These are phyloP conservation scores for Hibiscus mutabilis DNA, from an alignment of 345 rosid species.

Conservation along the genomic window DNA sequence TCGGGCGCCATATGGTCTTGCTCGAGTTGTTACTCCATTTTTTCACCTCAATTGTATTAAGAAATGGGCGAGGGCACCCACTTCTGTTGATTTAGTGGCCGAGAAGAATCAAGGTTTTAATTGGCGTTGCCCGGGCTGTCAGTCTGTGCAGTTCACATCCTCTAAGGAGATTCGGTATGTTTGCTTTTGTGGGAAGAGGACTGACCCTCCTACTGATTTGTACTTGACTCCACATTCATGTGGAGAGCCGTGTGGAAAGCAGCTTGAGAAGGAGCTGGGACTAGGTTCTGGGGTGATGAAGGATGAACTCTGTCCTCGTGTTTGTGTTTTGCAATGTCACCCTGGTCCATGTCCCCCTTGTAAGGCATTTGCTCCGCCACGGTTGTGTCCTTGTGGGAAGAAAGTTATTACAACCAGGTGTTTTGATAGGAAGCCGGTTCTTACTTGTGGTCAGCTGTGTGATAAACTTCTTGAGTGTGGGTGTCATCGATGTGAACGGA, in stretches of 20 bases:
- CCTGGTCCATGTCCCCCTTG: slow-evolving; percentile 99
- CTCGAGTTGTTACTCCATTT: slow-evolving; percentile 87
- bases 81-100: slow-evolving; percentile 67
- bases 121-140: slow-evolving; percentile 99
- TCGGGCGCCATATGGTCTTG: slow-evolving; percentile 86
- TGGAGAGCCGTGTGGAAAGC: slow-evolving; percentile 96
- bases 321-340: slow-evolving; percentile 94
- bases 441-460: slow-evolving; percentile 72
- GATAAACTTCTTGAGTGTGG: slow-evolving; percentile 67
- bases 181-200: slow-evolving; percentile 85
- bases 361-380: slow-evolving; percentile 86
- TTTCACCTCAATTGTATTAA: slow-evolving; percentile 89
- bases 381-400: slow-evolving; percentile 82
- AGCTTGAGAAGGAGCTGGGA: slow-evolving; percentile 48
- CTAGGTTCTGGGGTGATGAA: slow-evolving; percentile 23
- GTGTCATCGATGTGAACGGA: slow-evolving; percentile 63
- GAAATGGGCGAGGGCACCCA: slow-evolving; percentile 95
- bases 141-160: slow-evolving; percentile 69
- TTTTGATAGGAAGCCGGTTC: slow-evolving; percentile 63
- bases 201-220: slow-evolving; percentile 81
- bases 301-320: slow-evolving; percentile 79
- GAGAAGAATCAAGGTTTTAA: slow-evolving; percentile 84
- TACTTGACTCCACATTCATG: slow-evolving; percentile 97
- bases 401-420: slow-evolving; percentile 76
- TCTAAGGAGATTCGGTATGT: slow-evolving; percentile 66